Conservation (phyloP, 257 asterid species). For the Solanum megistacrolobum region DNA sequence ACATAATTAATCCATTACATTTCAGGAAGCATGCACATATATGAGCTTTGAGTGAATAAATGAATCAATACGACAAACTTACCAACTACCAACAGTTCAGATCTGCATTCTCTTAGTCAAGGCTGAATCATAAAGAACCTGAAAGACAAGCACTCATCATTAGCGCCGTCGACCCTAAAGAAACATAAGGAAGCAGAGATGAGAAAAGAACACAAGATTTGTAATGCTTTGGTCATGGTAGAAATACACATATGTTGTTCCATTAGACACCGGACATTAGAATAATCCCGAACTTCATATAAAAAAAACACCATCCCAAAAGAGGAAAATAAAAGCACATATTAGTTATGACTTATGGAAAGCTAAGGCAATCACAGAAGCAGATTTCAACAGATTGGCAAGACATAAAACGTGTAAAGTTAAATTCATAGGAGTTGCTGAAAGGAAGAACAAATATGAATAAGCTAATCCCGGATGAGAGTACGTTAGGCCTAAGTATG, state of each 20-base stretch:
- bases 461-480: background rate
- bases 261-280: background rate
- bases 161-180: background rate
- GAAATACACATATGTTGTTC: background rate
- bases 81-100: background rate
- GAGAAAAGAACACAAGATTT: background rate
- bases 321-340: background rate
- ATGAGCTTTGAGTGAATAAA: background rate
- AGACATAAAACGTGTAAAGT: background rate
- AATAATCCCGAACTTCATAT: background rate
- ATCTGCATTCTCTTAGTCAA: background rate
- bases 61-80: background rate
- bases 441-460: background rate
- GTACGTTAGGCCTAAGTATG: background rate
- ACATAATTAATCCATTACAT: background rate
- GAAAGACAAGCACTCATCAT: background rate
- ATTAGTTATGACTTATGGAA: background rate
- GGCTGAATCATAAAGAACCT: background rate
- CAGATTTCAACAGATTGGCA: background rate
- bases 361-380: background rate
- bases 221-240: background rate
- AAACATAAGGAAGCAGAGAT: background rate
- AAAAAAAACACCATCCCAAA: background rate
- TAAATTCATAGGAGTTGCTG: background rate
- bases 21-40: background rate